A percentile compares a stretch with the other conserved stretches of the same genome.
Conservation (phyloP, 768 basidiomycete species). For the Phylloporus sp. region DNA sequence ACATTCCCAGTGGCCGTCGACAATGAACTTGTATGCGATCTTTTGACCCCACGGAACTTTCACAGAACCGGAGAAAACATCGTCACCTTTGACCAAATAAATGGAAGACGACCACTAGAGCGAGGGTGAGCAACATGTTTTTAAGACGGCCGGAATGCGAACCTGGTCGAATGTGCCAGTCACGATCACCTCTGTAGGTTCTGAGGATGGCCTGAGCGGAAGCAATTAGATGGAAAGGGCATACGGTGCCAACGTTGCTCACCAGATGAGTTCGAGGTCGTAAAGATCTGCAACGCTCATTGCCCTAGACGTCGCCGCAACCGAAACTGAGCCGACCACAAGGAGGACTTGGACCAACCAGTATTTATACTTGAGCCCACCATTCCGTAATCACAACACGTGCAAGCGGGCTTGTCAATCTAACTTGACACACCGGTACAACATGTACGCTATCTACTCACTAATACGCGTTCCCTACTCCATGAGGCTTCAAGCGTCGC, state of each 20-base stretch:
- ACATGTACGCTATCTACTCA: constrained; percentile 8
- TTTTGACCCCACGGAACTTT: constrained; percentile 60
- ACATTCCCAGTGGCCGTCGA: constrained; percentile 66
- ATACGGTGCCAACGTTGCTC: constrained; percentile 20
- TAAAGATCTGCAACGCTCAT: constrained; percentile 41
- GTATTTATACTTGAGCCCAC: constrained; percentile 21
- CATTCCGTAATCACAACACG: constrained; percentile 25
- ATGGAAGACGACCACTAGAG: constrained; percentile 59
- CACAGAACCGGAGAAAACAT: constrained; percentile 54
- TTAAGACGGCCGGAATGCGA: constrained; percentile 20
- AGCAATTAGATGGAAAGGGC: constrained; percentile 1
- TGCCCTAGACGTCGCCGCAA: constrained; percentile 17
- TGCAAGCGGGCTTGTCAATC: constrained; percentile 1
- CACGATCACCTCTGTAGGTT: constrained; percentile 56
- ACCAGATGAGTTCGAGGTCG: constrained; percentile 55
- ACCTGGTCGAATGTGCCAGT: constrained; percentile 81
- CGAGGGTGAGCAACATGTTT: constrained; percentile 2
- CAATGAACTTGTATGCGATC: constrained; percentile 74
- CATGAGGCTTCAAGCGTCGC: constrained; percentile 9
- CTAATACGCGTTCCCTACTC: constrained; percentile 1
- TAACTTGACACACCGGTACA: constrained; percentile 7
- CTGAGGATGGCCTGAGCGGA: constrained; percentile 51
- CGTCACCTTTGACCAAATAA: constrained; percentile 47
- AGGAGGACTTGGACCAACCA: neutral
- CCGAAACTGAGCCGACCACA: constrained; percentile 14